Base-by-base conservation (phyloP, 352 stramenopile species). In the Pythium rishiriense region DNA sequence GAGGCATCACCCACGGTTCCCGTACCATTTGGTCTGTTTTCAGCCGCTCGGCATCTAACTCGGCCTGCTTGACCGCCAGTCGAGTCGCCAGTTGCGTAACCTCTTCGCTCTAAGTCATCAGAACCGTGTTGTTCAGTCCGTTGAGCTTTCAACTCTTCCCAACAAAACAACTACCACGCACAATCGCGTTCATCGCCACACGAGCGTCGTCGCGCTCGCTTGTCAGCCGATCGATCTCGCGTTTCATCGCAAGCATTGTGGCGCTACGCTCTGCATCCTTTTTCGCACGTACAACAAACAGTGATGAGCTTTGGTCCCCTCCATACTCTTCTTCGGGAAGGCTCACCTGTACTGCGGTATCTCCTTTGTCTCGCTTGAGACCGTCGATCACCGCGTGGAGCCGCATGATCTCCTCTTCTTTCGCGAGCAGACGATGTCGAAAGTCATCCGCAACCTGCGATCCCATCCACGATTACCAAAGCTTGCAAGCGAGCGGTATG, bases 381-480 rank as follows among this genome's bases (percentile, higher is more conserved):
- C 4, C 46, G n/a, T 69, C 54, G 14, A 69, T 54, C 3, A 21
- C 39, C 22, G 4, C 9, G 33, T 51, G 35, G 10, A 69, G 39
- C 21, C 19, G 21, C 42, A 26, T n/a, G 28, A 66, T 45, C 52
- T 62, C 58, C 8, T 62, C 39, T 28, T 71, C 64, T 39, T 71
- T 66, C 10, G 25, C 43, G 1, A 59, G 17, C 6, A 71, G 42
- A 6, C 58, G 58, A n/a, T 64, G 33, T 12, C 58, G 33, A n/a
- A 39, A 68, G 15, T 72, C 58, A 3, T 64, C 65, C 2, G 39
- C 28, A 5, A 49, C 26, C 62, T 68, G 31, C 3, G 19, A 22
- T 5, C 1, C 39, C 24, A 31, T 4, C 11, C 11, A 28, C 43
- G 26, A 25, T 28, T 22, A 50, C 15, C 17, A 50, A 35, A n/a